Evolutionary conservation across 2,329 filamentous ascomycete genomes (phyloP).

Genomic region (Neofusicoccum sp.): DNA sequence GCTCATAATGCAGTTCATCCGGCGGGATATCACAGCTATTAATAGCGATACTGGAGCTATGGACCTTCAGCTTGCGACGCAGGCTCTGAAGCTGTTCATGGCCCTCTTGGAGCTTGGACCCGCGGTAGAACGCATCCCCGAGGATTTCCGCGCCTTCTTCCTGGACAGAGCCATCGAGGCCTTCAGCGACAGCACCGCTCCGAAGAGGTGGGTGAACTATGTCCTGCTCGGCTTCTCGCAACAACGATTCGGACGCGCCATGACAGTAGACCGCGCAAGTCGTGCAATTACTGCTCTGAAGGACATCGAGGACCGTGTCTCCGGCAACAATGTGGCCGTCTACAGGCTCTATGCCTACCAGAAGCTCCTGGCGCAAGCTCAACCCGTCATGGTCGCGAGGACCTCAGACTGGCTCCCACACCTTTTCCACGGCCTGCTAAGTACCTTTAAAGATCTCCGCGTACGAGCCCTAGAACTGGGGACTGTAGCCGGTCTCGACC

Average conservation of each 20-base stretch:
- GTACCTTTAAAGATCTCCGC: constrained; percentile 73
- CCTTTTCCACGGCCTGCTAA: constrained; percentile 78
- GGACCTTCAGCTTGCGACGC: constrained; percentile 70
- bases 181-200: constrained; percentile 64
- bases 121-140: constrained; percentile 67
- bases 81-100: constrained; percentile 74
- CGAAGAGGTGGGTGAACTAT: constrained; percentile 76
- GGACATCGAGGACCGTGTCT: constrained; percentile 69
- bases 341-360: constrained; percentile 77
- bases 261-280: constrained; percentile 69
- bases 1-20: constrained; percentile 76
- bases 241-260: constrained; percentile 76
- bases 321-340: constrained; percentile 76
- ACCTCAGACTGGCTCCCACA: constrained; percentile 76
- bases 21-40: constrained; percentile 67
- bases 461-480: constrained; percentile 72
- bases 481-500: constrained; percentile 64
- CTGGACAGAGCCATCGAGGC: constrained; percentile 76
- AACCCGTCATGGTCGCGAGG: constrained; percentile 66
- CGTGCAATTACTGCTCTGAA: constrained; percentile 70
- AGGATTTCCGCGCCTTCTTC: constrained; percentile 77
- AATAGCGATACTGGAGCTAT: constrained; percentile 52
- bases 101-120: constrained; percentile 73
- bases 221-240: constrained; percentile 73
- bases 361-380: constrained; percentile 70